Base-by-base conservation (phyloP, 148 eudicot genomes). In the Nepenthes gracilis region DNA sequence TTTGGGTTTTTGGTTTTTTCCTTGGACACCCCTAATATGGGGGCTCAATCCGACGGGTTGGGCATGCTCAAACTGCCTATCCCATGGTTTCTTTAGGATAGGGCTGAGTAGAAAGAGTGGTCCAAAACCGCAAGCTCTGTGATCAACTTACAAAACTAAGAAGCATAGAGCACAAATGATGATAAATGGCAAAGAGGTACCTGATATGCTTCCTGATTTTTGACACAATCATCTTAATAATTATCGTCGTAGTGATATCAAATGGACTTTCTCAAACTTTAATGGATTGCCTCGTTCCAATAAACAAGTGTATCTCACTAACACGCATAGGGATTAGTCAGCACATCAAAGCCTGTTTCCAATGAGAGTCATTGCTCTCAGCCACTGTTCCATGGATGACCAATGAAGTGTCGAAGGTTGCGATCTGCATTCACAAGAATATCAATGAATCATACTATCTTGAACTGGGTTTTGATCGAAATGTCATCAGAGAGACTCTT, bases 171-270 rank as follows among this genome's bases (percentile, higher is more conserved):
- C 57, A 10, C 6, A 32, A 2, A 54, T 4, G 33, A 13, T 2
- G 33, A n/a, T 5, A 55, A 13, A 14, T 33, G 60, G 48, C 9
- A 37, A 11, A 54, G 23, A 34, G 53, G 61, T 68, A 88, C 99
- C 96, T 86, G 96, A 74, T 84, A 93, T 47, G 99, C 95, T 69
- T 93, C 99, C 45, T 93, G 96, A 72, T 93, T 23, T 23, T 93
- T 49, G 99, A 77, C 49, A 93, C 95, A 38, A 93, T 93, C 72
- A 96, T 86, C 77, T 43, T 84, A 53, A 93, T 93, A n/a, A 93
- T 93, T 53, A 96, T 93, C 67, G 85, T 79, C 1, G 99, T 93
- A 14, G 91, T 86, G 59, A 93, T 78, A 63, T 88, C 99, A 67
- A 93, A 76, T 15, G 99, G 95, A 77, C 99, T 93, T 37, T 88